Percentiles rank a stretch among this genome's conserved stretches.
Conservation (phyloP, 2,329 filamentous ascomycete species). For the Verticillium albo-atrum region DNA sequence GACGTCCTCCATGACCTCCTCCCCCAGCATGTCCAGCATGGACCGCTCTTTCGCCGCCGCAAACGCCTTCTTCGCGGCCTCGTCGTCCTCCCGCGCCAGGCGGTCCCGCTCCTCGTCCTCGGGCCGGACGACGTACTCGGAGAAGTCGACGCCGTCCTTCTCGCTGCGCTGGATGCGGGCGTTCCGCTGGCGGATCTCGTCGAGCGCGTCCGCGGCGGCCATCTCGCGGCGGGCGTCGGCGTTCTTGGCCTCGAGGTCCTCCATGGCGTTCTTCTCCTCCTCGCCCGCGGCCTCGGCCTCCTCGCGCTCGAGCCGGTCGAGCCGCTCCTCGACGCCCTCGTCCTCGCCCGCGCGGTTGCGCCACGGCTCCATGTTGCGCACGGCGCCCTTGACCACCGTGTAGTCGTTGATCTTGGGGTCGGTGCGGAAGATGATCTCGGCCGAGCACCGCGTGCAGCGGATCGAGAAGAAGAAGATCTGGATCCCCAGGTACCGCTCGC, state of each 20-base stretch:
- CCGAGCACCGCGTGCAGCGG: constrained; percentile 70
- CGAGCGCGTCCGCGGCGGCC: constrained; percentile 91
- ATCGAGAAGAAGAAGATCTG: constrained; percentile 81
- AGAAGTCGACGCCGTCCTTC: constrained; percentile 60
- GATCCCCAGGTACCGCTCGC: constrained; percentile 85
- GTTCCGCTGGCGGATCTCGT: constrained; percentile 90
- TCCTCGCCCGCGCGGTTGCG: constrained; percentile 55
- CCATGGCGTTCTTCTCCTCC: constrained; percentile 86
- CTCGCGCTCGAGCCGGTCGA: constrained; percentile 79
- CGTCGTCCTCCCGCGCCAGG: constrained; percentile 77
- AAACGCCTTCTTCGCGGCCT: constrained; percentile 76
- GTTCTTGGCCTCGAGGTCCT: constrained; percentile 90
- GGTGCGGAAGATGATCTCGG: constrained; percentile 86
- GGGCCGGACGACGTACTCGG: constrained; percentile 45
- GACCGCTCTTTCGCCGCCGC: constrained; percentile 53
- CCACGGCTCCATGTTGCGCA: constrained; percentile 94
- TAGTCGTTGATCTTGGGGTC: constrained; percentile 97
- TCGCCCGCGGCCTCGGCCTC: constrained; percentile 58
- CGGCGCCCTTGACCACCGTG: constrained; percentile 72
- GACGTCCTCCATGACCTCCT: constrained; percentile 31
- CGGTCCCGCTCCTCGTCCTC: constrained; percentile 57
- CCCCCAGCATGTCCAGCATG: constrained; percentile 39
- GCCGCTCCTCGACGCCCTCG: constrained; percentile 81
- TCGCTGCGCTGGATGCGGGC: constrained; percentile 76
- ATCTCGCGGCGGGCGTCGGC: constrained; percentile 91